Conservation (phyloP, 148 eudicot genomes). For the Polygonum aviculare region DNA sequence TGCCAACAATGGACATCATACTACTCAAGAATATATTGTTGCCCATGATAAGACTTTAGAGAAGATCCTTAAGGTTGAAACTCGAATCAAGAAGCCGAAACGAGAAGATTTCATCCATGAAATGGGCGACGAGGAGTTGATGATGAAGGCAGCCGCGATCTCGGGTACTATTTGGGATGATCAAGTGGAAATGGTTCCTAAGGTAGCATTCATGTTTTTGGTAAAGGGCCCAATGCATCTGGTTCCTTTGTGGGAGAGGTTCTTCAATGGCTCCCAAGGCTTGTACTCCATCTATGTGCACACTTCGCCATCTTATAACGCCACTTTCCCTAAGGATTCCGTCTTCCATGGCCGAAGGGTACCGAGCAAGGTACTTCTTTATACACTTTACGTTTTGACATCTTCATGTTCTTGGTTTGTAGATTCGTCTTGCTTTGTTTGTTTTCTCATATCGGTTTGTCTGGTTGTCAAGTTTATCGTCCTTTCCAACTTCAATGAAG, state of each 20-base stretch:
- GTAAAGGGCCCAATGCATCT: slow-evolving; percentile 46
- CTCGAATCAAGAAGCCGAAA: neutral
- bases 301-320: slow-evolving; percentile 34
- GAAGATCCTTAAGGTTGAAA: neutral
- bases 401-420: too few species aligned
- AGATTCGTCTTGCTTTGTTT: too few species aligned
- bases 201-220: slow-evolving; percentile 57
- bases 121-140: slow-evolving; percentile 39
- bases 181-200: slow-evolving; percentile 19
- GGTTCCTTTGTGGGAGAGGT: slow-evolving; percentile 51
- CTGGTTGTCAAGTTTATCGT: too few species aligned
- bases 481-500: too few species aligned
- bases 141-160: slow-evolving; percentile 32
- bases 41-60: neutral
- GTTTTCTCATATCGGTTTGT: too few species aligned
- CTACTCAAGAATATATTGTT: neutral
- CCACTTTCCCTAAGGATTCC: slow-evolving; percentile 23
- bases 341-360: slow-evolving; percentile 46
- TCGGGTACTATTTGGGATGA: slow-evolving; percentile 9
- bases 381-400: too few species aligned
- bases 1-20: neutral
- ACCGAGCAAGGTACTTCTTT: slow-evolving; percentile 45
- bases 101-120: slow-evolving; percentile 4
- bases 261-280: slow-evolving; percentile 48
- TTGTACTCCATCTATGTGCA: slow-evolving; percentile 49